A percentile compares a stretch with the other conserved stretches of the same genome.
phyloP scores from a whole-genome alignment of 352 stramenopile genomes.

The Globisporangium echinulatum region DNA sequence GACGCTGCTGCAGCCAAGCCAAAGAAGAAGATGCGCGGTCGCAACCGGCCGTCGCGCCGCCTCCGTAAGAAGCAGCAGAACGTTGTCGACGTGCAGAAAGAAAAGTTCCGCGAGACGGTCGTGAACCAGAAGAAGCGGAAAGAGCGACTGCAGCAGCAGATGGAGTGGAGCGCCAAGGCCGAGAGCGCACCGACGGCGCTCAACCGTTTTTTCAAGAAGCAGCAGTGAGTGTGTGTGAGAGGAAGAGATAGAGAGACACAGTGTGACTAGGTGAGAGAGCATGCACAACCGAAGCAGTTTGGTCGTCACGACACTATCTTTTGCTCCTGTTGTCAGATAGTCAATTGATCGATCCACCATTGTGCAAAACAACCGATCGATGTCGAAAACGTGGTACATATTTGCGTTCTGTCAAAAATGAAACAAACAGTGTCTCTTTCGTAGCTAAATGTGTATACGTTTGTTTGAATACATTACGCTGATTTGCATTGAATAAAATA shows the following conservation, averaged over 20 bases:
- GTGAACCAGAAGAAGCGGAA: slow-evolving; percentile 71
- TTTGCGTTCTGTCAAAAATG: no score
- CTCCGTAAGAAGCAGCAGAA: slow-evolving; percentile 97
- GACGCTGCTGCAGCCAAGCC: slow-evolving; percentile 48
- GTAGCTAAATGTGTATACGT: no score
- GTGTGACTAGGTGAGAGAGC: not conserved
- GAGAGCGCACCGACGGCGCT: slow-evolving; percentile 69
- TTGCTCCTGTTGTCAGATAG: no score
- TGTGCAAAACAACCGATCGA: no score
- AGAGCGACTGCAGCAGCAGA: slow-evolving; percentile 63
- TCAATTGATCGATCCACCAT: no score
- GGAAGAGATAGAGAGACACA: not conserved
- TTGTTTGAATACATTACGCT: no score
- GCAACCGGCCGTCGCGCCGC: slow-evolving; percentile 95
- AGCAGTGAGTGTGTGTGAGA: slow-evolving; percentile 15
- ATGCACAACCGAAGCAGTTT: no score
- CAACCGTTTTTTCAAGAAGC: slow-evolving; percentile 88
- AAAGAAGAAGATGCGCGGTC: slow-evolving; percentile 97
- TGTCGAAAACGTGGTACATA: no score
- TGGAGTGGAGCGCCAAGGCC: slow-evolving; percentile 75
- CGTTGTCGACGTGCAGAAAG: slow-evolving; percentile 93
- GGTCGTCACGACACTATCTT: no score
- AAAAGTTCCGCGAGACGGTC: slow-evolving; percentile 86
- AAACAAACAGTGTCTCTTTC: no score
- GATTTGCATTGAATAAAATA: no score